Evolutionary conservation across 2,329 filamentous ascomycete species (phyloP).

Genomic region (Fusarium palustre): DNA sequence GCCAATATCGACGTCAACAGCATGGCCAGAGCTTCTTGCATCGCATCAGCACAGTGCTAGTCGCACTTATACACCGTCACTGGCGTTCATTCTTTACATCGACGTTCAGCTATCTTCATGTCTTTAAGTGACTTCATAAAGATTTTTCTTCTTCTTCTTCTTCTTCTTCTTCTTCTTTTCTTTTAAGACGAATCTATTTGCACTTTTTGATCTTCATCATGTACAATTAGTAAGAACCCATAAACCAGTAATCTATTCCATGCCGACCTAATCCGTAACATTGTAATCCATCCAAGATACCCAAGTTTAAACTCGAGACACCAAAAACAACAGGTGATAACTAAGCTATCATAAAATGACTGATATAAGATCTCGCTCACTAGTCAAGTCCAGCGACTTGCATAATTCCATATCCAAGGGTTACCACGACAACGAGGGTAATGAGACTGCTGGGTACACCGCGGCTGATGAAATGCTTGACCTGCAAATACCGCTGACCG

Average conservation of each 20-base stretch:
- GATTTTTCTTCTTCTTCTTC: too few relatives aligned
- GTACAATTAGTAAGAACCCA: background rate
- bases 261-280: slow-evolving; percentile 32
- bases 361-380: background rate
- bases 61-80: slow-evolving; percentile 12
- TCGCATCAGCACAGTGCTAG: slow-evolving; percentile 36
- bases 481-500: slow-evolving; percentile 89
- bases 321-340: slow-evolving; percentile 1
- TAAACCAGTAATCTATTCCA: slow-evolving; percentile 15
- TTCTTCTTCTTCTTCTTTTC: too few relatives aligned
- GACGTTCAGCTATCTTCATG: background rate
- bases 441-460: slow-evolving; percentile 89
- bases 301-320: background rate
- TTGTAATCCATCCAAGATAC: slow-evolving; percentile 9
- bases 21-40: slow-evolving; percentile 45
- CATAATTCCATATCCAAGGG: slow-evolving; percentile 93
- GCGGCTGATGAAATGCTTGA: slow-evolving; percentile 94
- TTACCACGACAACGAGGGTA: slow-evolving; percentile 84
- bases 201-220: background rate
- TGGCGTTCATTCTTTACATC: background rate
- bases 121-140: background rate
- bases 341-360: background rate
- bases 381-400: slow-evolving; percentile 72
- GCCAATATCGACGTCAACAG: slow-evolving; percentile 49
- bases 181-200: background rate